These are phyloP conservation scores for Mrakiaceae sp. DNA, from an alignment of 1,284 basidiomycete species.

Conservation along the genomic window DNA sequence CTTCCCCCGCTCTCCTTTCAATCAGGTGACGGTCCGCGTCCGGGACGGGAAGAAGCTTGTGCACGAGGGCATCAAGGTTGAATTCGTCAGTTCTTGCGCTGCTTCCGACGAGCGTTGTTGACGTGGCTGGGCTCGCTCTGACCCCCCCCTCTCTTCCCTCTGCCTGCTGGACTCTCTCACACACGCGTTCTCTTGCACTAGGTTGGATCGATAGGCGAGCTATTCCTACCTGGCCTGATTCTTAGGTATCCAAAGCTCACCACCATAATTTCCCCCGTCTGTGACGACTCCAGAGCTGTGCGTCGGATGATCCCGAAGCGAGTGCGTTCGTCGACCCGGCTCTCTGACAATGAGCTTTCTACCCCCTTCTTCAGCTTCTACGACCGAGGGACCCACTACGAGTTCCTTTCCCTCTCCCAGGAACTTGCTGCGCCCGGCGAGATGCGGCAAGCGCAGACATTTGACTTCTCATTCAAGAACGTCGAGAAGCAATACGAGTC, in stretches of 20 bases:
- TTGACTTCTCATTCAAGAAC: constrained; percentile 95
- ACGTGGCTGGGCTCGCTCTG: neutral
- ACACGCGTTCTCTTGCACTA: neutral
- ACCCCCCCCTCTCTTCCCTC: neutral
- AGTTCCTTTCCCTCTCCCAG: constrained; percentile 90
- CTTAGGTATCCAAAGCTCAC: too few relatives aligned
- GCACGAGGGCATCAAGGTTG: constrained; percentile 96
- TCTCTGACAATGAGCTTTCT: neutral
- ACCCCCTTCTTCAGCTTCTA: constrained; percentile 36
- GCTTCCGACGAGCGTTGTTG: neutral
- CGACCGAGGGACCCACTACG: constrained; percentile 93
- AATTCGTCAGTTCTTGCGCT: constrained; percentile 51
- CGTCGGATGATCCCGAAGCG: too few relatives aligned
- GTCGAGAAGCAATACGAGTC: constrained; percentile 99
- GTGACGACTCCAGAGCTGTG: too few relatives aligned
- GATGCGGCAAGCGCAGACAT: constrained; percentile 86
- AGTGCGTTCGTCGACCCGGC: too few relatives aligned
- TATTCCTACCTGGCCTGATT: neutral
- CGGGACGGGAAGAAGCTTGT: constrained; percentile 89
- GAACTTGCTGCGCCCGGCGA: constrained; percentile 90
- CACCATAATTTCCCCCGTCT: too few relatives aligned
- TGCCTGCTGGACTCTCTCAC: neutral
- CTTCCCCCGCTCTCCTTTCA: neutral
- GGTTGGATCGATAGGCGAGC: constrained; percentile 10
- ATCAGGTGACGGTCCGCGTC: constrained; percentile 71